These are phyloP conservation scores for Kwoniella europaea DNA, from an alignment of 768 basidiomycete genomes.

Conservation along the genomic window DNA sequence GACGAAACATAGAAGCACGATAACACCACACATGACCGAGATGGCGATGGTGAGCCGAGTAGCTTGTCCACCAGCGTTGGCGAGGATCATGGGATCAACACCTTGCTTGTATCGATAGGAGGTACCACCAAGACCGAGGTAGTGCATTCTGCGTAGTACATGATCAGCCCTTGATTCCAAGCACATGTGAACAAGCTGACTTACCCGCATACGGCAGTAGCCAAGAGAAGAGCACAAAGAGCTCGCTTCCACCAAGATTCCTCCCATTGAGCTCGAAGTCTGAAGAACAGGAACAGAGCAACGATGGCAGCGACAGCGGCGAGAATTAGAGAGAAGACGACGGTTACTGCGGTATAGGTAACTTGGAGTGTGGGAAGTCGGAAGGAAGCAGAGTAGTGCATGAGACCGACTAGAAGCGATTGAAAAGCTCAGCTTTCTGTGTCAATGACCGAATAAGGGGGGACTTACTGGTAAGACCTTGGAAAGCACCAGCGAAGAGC, in stretches of 20 bases:
- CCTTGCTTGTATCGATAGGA: slow-evolving; percentile 43
- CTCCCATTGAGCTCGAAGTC: slow-evolving; percentile 55
- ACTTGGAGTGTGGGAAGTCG: slow-evolving; percentile 46
- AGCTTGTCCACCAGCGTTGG: slow-evolving; percentile 40
- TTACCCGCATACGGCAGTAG: slow-evolving; percentile 56
- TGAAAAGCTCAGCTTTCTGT: slow-evolving; percentile 18
- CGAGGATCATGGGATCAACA: slow-evolving; percentile 28
- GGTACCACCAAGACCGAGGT: slow-evolving; percentile 58
- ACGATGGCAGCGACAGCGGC: slow-evolving; percentile 56
- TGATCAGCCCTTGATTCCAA: background rate
- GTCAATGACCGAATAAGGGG: background rate
- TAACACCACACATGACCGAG: slow-evolving; percentile 57
- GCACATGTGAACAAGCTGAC: slow-evolving; percentile 6
- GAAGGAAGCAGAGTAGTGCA: slow-evolving; percentile 59
- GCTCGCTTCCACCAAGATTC: slow-evolving; percentile 55
- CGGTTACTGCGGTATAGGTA: slow-evolving; percentile 50
- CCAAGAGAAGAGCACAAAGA: slow-evolving; percentile 50
- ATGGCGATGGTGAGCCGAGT: slow-evolving; percentile 56
- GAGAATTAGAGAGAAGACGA: slow-evolving; percentile 56
- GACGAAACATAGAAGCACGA: slow-evolving; percentile 50
- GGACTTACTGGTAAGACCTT: slow-evolving; percentile 56
- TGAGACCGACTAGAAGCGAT: slow-evolving; percentile 41
- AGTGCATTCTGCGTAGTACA: slow-evolving; percentile 53
- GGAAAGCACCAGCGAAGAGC: slow-evolving; percentile 46
- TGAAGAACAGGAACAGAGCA: slow-evolving; percentile 58